Evolutionary conservation across 495 filamentous ascomycete species (phyloP).

Genomic region (Neurospora cerealis): DNA sequence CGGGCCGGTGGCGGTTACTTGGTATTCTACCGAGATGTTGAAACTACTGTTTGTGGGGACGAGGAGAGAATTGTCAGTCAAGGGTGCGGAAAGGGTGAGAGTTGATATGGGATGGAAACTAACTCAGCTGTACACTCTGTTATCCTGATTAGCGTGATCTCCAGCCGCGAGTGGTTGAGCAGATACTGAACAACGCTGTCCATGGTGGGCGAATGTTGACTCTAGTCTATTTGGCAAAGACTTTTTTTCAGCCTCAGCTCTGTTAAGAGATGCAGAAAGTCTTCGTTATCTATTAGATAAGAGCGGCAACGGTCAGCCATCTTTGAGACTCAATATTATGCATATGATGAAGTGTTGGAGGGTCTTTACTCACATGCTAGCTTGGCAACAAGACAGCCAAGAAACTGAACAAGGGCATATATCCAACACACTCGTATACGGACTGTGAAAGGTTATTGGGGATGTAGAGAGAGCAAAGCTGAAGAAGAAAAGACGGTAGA

Average conservation of each 20-base stretch:
- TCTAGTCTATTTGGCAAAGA: not conserved
- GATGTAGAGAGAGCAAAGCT: not conserved
- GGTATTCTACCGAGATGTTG: not conserved
- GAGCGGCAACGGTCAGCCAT: not conserved
- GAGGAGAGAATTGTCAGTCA: not conserved
- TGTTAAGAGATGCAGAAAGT: not conserved
- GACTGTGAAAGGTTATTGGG: not conserved
- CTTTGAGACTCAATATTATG: not conserved
- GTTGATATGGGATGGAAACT: conserved; percentile 9
- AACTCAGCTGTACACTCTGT: conserved; percentile 10
- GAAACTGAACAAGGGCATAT: not conserved
- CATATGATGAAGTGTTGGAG: not conserved
- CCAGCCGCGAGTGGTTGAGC: conserved; percentile 11
- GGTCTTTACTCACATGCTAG: not conserved
- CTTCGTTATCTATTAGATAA: not conserved
- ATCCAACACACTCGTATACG: not conserved
- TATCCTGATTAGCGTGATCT: conserved; percentile 12
- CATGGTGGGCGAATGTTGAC: conserved; percentile 3
- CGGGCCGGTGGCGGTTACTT: conserved; percentile 19
- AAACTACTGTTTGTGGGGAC: not conserved
- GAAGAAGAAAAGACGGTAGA: not conserved
- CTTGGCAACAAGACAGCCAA: not conserved
- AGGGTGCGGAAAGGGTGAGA: not conserved
- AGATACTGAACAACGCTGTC: conserved; percentile 11
- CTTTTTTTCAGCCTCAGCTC: not conserved